Conservation (phyloP, 306 rosid genomes). For the Cicer pinnatifidum region DNA sequence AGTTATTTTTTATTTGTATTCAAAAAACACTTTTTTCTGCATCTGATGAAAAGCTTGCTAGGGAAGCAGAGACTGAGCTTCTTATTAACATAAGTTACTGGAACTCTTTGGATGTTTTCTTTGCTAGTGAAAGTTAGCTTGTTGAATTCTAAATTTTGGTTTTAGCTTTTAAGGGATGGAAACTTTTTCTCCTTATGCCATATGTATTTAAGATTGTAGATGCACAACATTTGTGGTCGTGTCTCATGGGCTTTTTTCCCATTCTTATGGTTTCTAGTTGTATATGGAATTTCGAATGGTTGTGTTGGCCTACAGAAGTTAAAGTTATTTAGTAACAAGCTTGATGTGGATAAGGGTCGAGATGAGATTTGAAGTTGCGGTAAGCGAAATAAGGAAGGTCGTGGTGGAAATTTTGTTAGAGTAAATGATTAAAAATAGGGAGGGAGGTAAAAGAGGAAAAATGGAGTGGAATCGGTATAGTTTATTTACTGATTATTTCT, state of each 20-base stretch:
- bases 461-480: not conserved
- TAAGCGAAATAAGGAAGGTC: slow-evolving; percentile 14
- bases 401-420: not conserved
- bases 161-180: slow-evolving; percentile 20
- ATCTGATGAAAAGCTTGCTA: slow-evolving; percentile 18
- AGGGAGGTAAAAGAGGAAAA: not conserved
- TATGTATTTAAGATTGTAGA: not conserved
- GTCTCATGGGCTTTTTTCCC: slow-evolving; percentile 15
- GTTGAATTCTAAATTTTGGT: slow-evolving; percentile 9
- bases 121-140: slow-evolving; percentile 25
- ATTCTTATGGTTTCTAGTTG: slow-evolving; percentile 27
- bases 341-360: not conserved
- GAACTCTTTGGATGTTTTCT: slow-evolving; percentile 29
- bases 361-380: not conserved
- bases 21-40: slow-evolving; percentile 1
- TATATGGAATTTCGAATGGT: not conserved
- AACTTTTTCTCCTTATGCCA: slow-evolving; percentile 16
- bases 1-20: slow-evolving; percentile 30
- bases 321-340: slow-evolving; percentile 1
- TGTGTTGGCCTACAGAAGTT: not conserved
- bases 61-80: slow-evolving; percentile 28
- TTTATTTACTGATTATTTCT: not conserved
- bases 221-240: slow-evolving; percentile 3
- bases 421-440: slow-evolving; percentile 21
- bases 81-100: slow-evolving; percentile 12